Conservation (phyloP, 306 rosid species). For the Arachis stenosperma region DNA sequence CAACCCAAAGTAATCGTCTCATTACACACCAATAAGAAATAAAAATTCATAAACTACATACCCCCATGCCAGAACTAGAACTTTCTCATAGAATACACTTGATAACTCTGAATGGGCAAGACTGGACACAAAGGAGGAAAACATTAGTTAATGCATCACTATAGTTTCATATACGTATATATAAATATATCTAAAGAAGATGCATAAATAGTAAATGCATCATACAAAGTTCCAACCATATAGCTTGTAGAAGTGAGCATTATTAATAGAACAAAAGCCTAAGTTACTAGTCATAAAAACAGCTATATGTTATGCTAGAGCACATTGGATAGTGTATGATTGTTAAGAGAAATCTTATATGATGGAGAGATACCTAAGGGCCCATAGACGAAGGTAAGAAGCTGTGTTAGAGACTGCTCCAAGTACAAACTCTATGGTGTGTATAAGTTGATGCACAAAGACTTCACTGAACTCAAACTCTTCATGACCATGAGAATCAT, state of each 20-base stretch:
- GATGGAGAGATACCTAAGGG: slow-evolving; percentile 70
- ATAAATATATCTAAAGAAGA: slow-evolving; percentile 14
- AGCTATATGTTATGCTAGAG: not conserved
- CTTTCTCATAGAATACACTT: slow-evolving; percentile 91
- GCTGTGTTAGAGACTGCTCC: slow-evolving; percentile 97
- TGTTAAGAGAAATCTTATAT: not conserved
- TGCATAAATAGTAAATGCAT: not conserved
- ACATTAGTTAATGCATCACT: slow-evolving; percentile 16
- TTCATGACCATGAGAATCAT: slow-evolving; percentile 81
- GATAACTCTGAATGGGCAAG: slow-evolving; percentile 97
- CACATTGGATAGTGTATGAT: not conserved
- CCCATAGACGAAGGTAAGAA: slow-evolving; percentile 98
- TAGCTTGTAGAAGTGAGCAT: slow-evolving; percentile 6
- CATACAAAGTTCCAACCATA: slow-evolving; percentile 22
- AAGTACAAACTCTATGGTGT: slow-evolving; percentile 91
- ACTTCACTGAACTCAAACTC: slow-evolving; percentile 92
- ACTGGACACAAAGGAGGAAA: slow-evolving; percentile 52
- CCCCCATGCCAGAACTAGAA: slow-evolving; percentile 70
- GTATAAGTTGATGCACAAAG: slow-evolving; percentile 92
- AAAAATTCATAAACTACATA: slow-evolving; percentile 44
- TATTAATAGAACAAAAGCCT: not conserved
- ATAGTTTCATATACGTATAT: slow-evolving; percentile 4
- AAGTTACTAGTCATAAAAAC: not conserved
- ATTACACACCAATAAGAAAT: slow-evolving; percentile 28
- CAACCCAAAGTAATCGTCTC: slow-evolving; percentile 32